These are phyloP conservation scores for Pseudogymnoascus sp. DNA, from an alignment of 2,329 filamentous ascomycete genomes.

Conservation along the genomic window DNA sequence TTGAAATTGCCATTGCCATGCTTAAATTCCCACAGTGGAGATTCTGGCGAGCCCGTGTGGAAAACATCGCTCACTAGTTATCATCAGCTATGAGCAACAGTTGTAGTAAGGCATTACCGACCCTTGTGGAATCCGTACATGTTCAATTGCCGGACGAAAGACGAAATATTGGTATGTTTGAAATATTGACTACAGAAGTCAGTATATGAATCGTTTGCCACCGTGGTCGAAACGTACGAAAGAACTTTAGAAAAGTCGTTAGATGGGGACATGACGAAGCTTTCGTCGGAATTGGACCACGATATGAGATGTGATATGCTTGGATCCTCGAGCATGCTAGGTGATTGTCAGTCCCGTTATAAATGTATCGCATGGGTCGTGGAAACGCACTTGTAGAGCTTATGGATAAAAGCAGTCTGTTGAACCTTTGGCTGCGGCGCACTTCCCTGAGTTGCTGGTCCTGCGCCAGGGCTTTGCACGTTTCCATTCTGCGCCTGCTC, in stretches of 20 bases:
- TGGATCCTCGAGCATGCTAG: slow-evolving; percentile 91
- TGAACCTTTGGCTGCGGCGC: slow-evolving; percentile 95
- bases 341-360: slow-evolving; percentile 15
- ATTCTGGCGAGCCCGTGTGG: slow-evolving; percentile 87
- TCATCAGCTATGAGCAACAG: slow-evolving; percentile 11
- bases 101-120: slow-evolving; percentile 34
- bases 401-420: slow-evolving; percentile 98
- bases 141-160: slow-evolving; percentile 93
- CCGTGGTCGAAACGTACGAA: slow-evolving; percentile 57
- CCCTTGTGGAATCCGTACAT: slow-evolving; percentile 99
- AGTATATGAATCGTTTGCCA: slow-evolving; percentile 16
- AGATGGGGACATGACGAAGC: slow-evolving; percentile 97
- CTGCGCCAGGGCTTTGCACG: slow-evolving; percentile 28
- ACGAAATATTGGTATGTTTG: slow-evolving; percentile 98
- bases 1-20: slow-evolving; percentile 97
- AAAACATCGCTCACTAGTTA: slow-evolving; percentile 89
- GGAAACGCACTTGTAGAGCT: slow-evolving; percentile 81
- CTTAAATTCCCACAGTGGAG: slow-evolving; percentile 97
- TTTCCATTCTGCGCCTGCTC: slow-evolving; percentile 32
- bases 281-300: slow-evolving; percentile 89
- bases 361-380: background rate
- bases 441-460: slow-evolving; percentile 55
- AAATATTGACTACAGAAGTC: slow-evolving; percentile 74
- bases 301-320: slow-evolving; percentile 93
- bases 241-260: slow-evolving; percentile 97